Evolutionary conservation across 768 basidiomycete species (phyloP), one percentile per base, ranked within the genome.

Genomic region (Suillus fuscotomentosus): DNA sequence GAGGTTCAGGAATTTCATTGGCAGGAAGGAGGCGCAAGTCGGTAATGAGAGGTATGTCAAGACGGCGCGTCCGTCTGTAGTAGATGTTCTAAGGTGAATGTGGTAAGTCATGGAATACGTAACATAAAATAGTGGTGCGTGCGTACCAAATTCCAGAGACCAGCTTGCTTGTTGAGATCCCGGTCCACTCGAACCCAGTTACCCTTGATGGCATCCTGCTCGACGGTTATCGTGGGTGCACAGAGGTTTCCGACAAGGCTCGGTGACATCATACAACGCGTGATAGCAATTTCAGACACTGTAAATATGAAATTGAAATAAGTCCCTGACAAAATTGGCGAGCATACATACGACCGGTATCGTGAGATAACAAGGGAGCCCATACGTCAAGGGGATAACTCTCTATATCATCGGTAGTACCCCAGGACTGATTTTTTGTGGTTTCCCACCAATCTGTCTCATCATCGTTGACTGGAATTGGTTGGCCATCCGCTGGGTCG

Each of bases 121-220:
- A 31, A 5, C 5, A 65, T 62, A 11, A 43, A 14, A 53, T 0
- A 17, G 39, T 51, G 62, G 39, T 43, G 63, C 85, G 69, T 38
- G 75, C 85, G 71, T 66, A 93, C 87, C 70, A 92, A 75, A 70
- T 82, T 87, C 77, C 79, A 89, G 31, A 85, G 73, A 64, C 80
- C 89, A 69, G 72, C 77, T 80, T 83, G 85, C 80, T 42, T 80
- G 72, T 95, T 95, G 41, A 98, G 75, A 77, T 98, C 91, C 53
- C 86, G 83, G 45, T 87, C 87, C 14, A 99, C 89, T 15, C 91
- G 86, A 2, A 97, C 94, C 97, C 97, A 99, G 69, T 89, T 92
- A 0, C 91, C 91, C 68, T 84, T 87, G 69, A 88, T 84, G 6
- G 89, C 88, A 71, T 95, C 91, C 56, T 89, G 76, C 71, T 92